phyloP scores from a whole-genome alignment of 1,284 basidiomycete species.

The Ceratobasidium sp. region DNA sequence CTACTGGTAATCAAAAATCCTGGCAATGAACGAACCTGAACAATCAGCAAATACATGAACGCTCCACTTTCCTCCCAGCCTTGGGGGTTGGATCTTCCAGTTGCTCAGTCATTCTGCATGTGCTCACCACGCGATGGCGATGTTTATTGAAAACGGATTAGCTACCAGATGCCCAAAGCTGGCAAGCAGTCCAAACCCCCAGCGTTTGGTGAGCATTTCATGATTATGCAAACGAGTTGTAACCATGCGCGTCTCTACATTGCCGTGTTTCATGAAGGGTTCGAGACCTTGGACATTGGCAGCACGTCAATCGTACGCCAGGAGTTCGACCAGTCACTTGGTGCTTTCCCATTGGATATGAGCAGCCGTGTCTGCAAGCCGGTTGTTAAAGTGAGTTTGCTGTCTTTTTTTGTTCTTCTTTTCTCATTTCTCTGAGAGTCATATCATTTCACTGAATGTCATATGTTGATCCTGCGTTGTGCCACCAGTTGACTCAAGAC shows the following conservation, averaged over 20 bases:
- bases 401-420: not conserved
- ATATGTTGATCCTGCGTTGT: not conserved
- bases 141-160: not conserved
- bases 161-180: not conserved
- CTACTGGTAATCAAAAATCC: slow-evolving; percentile 11
- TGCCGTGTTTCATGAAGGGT: not conserved
- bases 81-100: not conserved
- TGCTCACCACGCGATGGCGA: not conserved
- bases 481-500: not conserved
- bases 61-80: not conserved
- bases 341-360: not conserved
- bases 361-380: not conserved
- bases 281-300: not conserved
- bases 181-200: not conserved
- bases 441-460: not conserved
- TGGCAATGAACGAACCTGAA: not conserved
- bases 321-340: not conserved
- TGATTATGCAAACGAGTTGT: not conserved
- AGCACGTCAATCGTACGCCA: not conserved
- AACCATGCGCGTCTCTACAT: not conserved
- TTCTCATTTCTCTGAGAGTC: not conserved
- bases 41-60: not conserved
- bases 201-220: not conserved
- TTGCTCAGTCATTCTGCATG: not conserved
- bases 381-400: not conserved